Evolutionary conservation across 2,329 filamentous ascomycete genomes (phyloP).

Genomic region (Aspergillus ochraceus): DNA sequence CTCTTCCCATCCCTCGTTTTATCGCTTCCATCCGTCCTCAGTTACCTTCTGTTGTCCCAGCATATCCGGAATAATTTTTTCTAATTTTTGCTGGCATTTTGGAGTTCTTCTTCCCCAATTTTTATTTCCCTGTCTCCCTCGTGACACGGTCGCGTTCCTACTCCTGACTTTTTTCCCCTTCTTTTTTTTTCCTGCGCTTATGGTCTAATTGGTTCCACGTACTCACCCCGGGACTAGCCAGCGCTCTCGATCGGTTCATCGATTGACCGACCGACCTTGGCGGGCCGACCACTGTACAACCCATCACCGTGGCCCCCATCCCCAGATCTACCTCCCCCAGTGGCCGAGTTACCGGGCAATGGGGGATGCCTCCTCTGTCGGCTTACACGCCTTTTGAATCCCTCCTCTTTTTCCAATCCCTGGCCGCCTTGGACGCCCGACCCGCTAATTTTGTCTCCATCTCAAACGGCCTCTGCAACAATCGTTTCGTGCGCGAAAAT

Average conservation of each 20-base stretch:
- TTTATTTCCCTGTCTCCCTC: conserved; percentile 1
- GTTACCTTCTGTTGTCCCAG: not conserved
- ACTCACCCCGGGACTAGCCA: conserved; percentile 7
- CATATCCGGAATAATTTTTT: not conserved
- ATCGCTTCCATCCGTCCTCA: conserved; percentile 1
- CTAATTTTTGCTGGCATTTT: not conserved
- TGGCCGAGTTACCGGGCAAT: conserved; percentile 42
- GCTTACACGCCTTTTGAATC: conserved; percentile 83
- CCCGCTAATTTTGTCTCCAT: conserved; percentile 68
- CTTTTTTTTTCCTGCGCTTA: conserved; percentile 17
- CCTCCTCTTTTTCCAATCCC: conserved; percentile 78
- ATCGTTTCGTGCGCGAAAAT: conserved; percentile 70
- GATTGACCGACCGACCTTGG: conserved; percentile 6
- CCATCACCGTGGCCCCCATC: conserved; percentile 40
- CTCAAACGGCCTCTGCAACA: conserved; percentile 71
- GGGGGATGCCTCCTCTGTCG: conserved; percentile 60
- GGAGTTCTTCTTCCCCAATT: not conserved
- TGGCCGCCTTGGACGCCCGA: conserved; percentile 67
- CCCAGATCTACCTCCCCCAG: conserved; percentile 33
- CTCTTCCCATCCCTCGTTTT: not conserved
- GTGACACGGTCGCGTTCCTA: conserved; percentile 8
- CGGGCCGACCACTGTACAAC: conserved; percentile 12
- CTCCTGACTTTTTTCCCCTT: conserved; percentile 4
- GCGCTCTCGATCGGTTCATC: conserved; percentile 1
- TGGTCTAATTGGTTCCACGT: conserved; percentile 23